Percentiles rank a stretch among this genome's conserved stretches.
Conservation (phyloP, 2,329 filamentous ascomycete species). For the Boeremia exigua region DNA sequence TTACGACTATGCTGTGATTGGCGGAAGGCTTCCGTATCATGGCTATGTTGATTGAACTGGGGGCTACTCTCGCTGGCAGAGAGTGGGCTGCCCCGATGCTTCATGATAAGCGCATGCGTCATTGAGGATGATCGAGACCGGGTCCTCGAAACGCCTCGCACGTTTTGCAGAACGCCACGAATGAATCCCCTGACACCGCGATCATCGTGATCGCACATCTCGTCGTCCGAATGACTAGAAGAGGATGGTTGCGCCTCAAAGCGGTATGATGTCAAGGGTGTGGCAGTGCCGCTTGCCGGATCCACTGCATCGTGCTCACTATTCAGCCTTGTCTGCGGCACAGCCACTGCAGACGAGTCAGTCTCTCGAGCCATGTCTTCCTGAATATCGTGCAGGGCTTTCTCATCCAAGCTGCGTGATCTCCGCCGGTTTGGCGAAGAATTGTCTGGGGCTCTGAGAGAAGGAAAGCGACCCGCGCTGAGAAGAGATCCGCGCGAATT, state of each 20-base stretch:
- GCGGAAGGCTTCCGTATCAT: neutral
- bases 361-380: slow-evolving; percentile 24
- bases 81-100: slow-evolving; percentile 10
- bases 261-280: slow-evolving; percentile 12
- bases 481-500: slow-evolving; percentile 42
- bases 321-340: slow-evolving; percentile 8
- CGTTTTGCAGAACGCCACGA: slow-evolving; percentile 30
- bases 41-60: slow-evolving; percentile 1
- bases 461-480: slow-evolving; percentile 27
- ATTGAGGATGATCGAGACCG: slow-evolving; percentile 26
- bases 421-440: slow-evolving; percentile 20
- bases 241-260: slow-evolving; percentile 11
- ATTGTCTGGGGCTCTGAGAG: slow-evolving; percentile 22
- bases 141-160: slow-evolving; percentile 29
- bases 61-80: slow-evolving; percentile 10
- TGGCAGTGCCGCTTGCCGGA: slow-evolving; percentile 13
- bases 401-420: slow-evolving; percentile 29
- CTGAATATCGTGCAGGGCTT: slow-evolving; percentile 22
- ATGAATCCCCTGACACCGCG: slow-evolving; percentile 29
- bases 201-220: slow-evolving; percentile 8
- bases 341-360: neutral
- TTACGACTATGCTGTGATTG: neutral
- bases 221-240: slow-evolving; percentile 9
- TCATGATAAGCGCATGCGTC: slow-evolving; percentile 11
- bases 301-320: neutral